Conservation (phyloP, 2,329 filamentous ascomycete genomes). For the Lachnellula hyalina region DNA sequence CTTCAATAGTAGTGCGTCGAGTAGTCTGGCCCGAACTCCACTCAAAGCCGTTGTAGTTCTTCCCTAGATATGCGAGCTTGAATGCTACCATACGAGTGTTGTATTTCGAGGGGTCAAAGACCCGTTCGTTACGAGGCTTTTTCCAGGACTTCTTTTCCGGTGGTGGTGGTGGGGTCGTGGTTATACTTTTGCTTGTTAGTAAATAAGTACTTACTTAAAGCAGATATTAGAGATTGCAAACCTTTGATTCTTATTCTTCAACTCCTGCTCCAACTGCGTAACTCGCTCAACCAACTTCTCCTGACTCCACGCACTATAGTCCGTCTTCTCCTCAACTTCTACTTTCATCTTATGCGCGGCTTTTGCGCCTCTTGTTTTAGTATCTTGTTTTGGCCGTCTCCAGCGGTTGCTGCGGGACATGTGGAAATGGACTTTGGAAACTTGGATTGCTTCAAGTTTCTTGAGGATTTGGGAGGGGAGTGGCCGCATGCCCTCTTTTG, state of each 20-base stretch:
- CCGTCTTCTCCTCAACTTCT: conserved; percentile 26
- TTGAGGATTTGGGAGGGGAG: conserved; percentile 2
- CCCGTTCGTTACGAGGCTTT: conserved; percentile 25
- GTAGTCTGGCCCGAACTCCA: conserved; percentile 67
- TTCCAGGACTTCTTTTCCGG: conserved; percentile 37
- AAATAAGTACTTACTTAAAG: neutral
- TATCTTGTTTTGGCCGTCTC: conserved; percentile 12
- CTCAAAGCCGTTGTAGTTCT: conserved; percentile 89
- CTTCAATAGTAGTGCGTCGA: conserved; percentile 77
- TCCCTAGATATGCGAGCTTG: conserved; percentile 90
- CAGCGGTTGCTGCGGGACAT: conserved; percentile 16
- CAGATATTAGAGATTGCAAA: conserved; percentile 18
- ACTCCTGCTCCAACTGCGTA: conserved; percentile 59
- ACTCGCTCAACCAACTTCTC: conserved; percentile 65
- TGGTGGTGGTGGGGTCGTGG: neutral
- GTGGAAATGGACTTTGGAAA: conserved; percentile 4
- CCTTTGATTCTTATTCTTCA: conserved; percentile 45
- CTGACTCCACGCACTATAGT: conserved; percentile 64
- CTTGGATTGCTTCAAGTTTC: conserved; percentile 6
- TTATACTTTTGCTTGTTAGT: conserved; percentile 1
- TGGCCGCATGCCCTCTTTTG: conserved; percentile 11
- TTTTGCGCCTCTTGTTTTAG: conserved; percentile 11
- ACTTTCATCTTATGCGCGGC: conserved; percentile 10
- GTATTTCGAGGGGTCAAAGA: conserved; percentile 73
- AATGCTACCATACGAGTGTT: conserved; percentile 79